Evolutionary conservation across 23 red algal genomes (phyloP), one percentile per base, ranked within the genome.

Genomic region (Gracilaria gracilis): DNA sequence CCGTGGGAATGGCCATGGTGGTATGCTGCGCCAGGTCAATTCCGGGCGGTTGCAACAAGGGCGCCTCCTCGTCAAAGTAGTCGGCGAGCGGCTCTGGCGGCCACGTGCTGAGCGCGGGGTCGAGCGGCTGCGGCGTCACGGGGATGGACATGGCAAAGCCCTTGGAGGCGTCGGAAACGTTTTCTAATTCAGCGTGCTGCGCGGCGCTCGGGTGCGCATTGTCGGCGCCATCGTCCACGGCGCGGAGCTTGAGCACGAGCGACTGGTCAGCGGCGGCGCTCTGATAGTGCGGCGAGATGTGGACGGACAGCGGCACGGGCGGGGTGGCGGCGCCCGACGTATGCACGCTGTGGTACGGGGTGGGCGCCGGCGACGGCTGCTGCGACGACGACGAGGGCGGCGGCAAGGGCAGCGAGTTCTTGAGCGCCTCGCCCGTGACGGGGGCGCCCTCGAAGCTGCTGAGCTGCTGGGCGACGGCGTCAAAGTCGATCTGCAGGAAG

Each of bases 121-220:
- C 46, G 8, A 83, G 48, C 20, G 80, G 38, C 24, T 83, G 57
- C n/a, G 37, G 57, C 3, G 66, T 61, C 55, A 83, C 80, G 57
- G 80, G 80, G 39, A 83, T 64, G 80, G 57, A 66, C 34, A 83
- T 66, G 34, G 80, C 80, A 42, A 64, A 83, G 0, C 80, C 80
- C 42, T 83, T 83, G 37, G 80, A 36, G 16, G 80, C 8, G 20
- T 83, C 80, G 20, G 80, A 25, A 8, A n/a, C 54, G 24, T 37
- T 65, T 64, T 66, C 80, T 32, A 61, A 64, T 61, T 64, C 61
- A 66, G n/a, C n/a, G n/a, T 64, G 34, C 35, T 83, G 80, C 2
- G 57, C 24, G 25, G 25, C 21, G 0, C 27, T 21, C 9, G 31
- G 21, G n/a, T 66, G 15, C 9, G 20, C 31, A 11, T 15, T 23